A percentile compares a stretch with the other conserved stretches of the same genome.
These are phyloP conservation scores for Trichoderma arundinaceum DNA, from an alignment of 2,329 filamentous ascomycete genomes.

Conservation along the genomic window DNA sequence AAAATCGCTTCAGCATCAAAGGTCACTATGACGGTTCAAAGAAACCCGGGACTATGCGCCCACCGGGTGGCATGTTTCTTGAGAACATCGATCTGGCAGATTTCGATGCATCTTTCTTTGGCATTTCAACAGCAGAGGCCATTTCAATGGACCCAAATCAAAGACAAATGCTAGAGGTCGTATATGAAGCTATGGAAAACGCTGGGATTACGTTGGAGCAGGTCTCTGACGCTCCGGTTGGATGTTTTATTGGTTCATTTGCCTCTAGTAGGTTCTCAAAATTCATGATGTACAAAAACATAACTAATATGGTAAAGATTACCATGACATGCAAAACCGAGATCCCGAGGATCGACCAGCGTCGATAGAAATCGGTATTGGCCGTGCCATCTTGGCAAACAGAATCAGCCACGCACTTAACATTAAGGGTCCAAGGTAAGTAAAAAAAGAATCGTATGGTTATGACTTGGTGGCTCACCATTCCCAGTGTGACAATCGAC, in stretches of 20 bases:
- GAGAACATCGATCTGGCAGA: background rate
- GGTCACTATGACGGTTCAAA: background rate
- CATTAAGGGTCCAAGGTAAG: constrained; percentile 42
- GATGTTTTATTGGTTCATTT: no score
- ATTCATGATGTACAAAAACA: no score
- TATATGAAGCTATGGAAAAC: constrained; percentile 36
- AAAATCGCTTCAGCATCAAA: background rate
- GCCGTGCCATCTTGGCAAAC: constrained; percentile 40
- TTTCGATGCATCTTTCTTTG: constrained; percentile 37
- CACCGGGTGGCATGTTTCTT: background rate
- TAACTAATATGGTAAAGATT: background rate
- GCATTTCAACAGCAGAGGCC: constrained; percentile 36
- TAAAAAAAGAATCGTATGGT: no score
- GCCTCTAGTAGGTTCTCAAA: no score
- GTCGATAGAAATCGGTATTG: background rate
- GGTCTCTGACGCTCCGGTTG: no score
- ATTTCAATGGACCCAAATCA: constrained; percentile 36
- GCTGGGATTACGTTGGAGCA: constrained; percentile 38
- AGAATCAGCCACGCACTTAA: constrained; percentile 47
- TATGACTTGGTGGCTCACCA: no score
- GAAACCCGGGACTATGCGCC: background rate
- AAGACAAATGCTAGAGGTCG: constrained; percentile 34
- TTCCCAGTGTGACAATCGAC: constrained; percentile 36
- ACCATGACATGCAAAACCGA: background rate
- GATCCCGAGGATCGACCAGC: background rate